Base-by-base conservation (phyloP, 176 grass and related monocot genomes). In the Musa beccarii region DNA sequence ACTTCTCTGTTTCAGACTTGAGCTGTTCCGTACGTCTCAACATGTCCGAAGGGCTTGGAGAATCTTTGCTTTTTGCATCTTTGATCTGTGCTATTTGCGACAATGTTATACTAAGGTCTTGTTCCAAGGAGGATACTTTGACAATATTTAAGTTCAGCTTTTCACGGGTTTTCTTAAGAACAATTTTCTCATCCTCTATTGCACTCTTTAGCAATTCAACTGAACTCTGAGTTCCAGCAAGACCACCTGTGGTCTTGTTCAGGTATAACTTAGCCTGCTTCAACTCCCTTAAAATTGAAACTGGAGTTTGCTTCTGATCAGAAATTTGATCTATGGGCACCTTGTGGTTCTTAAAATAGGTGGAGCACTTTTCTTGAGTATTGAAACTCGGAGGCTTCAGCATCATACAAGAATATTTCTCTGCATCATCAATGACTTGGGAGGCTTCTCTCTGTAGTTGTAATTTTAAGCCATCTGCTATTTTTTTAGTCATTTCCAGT, bases 241-340 rank as follows among this genome's bases (percentile, higher is more conserved):
- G 50, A 29, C 69, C 10, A 1, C 43, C 80, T 17, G 86, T 89
- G 52, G 84, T 92, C 54, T 76, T 87, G 82, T 87, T 93, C 62
- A 99, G 84, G 71, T 87, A 89, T 3, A 76, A 62, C 73, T 94
- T 99, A 78, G 95, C 95, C 80, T 92, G 95, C 59, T 94, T 90
- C 63, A 99, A 84, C 69, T 86, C 86, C 72, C 89, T 89, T 78
- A 99, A 67, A 71, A 86, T 94, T 64, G 72, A 74, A 51, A 81
- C 24, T 19, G 90, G 84, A 51, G 90, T 89, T 63, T 73, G 86
- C 59, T 59, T 74, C 63, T 15, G 11, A 57, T 68, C 76, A 66
- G 74, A 49, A 81, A 69, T 84, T 79, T 83, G 84, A 76, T 61
- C 68, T 2, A 20, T 57, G 52, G 54, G 55, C 52, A 78, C 68